phyloP scores from a whole-genome alignment of 1,284 basidiomycete species.

The Erythrobasidium hasegawianum region DNA sequence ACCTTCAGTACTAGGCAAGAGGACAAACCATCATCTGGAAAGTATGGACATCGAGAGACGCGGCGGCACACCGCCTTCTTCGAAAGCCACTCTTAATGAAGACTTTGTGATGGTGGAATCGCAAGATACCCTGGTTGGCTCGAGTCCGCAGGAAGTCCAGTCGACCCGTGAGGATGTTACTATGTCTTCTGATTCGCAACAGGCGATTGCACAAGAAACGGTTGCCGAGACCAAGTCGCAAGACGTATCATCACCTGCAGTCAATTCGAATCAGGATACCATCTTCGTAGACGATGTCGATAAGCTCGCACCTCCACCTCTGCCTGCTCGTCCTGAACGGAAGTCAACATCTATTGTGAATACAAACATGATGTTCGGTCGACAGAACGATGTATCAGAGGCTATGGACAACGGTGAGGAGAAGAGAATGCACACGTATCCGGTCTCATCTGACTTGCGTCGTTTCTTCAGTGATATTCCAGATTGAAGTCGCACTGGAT shows the following conservation, averaged over 20 bases:
- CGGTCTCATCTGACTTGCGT: neutral
- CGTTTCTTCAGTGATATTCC: constrained; percentile 75
- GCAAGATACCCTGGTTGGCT: constrained; percentile 54
- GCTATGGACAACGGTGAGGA: constrained; percentile 82
- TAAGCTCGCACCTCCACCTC: constrained; percentile 54
- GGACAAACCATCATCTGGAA: constrained; percentile 53
- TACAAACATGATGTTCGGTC: constrained; percentile 54
- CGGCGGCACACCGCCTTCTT: neutral
- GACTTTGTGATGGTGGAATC: constrained; percentile 21
- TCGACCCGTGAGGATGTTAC: neutral
- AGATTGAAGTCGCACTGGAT: constrained; percentile 87
- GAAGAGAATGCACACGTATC: too few relatives aligned
- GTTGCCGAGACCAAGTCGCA: too few relatives aligned
- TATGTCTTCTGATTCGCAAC: neutral
- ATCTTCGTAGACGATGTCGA: too few relatives aligned
- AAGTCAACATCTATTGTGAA: constrained; percentile 17
- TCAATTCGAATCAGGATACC: neutral
- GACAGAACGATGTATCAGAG: constrained; percentile 96
- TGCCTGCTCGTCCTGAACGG: constrained; percentile 58
- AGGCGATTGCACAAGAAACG: too few relatives aligned
- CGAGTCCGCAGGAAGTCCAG: constrained; percentile 36
- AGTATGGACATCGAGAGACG: constrained; percentile 7
- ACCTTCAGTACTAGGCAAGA: constrained; percentile 67
- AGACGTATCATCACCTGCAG: neutral
- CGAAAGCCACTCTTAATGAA: neutral